Percentiles rank a stretch among this genome's conserved stretches.
Evolutionary conservation across 2,329 filamentous ascomycete species (phyloP).

Genomic region (Cladosporium sp.): DNA sequence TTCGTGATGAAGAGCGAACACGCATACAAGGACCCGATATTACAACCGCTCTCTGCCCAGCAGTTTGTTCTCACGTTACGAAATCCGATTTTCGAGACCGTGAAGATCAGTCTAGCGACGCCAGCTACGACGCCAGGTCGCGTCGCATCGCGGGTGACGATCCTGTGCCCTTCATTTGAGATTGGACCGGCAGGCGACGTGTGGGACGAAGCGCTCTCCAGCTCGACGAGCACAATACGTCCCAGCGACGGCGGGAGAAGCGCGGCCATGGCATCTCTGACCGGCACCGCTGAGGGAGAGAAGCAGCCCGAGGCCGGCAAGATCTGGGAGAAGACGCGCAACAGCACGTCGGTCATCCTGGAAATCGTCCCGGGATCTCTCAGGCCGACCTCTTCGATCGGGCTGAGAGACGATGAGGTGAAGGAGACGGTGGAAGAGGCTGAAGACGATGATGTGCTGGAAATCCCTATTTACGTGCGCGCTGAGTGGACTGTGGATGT

Average conservation of each 20-base stretch:
- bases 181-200: conserved; percentile 91
- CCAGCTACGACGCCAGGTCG: conserved; percentile 71
- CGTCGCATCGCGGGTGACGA: conserved; percentile 74
- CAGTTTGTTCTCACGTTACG: conserved; percentile 87
- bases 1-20: conserved; percentile 22
- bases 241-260: conserved; percentile 21
- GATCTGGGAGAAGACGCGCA: conserved; percentile 89
- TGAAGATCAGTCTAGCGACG: conserved; percentile 82
- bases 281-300: conserved; percentile 34
- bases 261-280: conserved; percentile 28
- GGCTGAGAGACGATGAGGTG: conserved; percentile 35
- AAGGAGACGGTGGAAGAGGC: conserved; percentile 27
- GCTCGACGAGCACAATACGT: conserved; percentile 14
- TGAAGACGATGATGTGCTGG: conserved; percentile 61
- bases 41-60: conserved; percentile 44
- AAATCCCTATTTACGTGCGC: conserved; percentile 90
- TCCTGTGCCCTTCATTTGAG: conserved; percentile 90
- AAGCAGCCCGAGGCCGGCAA: conserved; percentile 79
- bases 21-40: conserved; percentile 10
- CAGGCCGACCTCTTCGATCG: conserved; percentile 26
- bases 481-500: conserved; percentile 79
- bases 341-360: conserved; percentile 90
- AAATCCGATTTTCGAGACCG: conserved; percentile 88
- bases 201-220: conserved; percentile 79
- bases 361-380: conserved; percentile 66